phyloP scores from a whole-genome alignment of 805 yeast genomes.

The Nakazawaea peltata region DNA sequence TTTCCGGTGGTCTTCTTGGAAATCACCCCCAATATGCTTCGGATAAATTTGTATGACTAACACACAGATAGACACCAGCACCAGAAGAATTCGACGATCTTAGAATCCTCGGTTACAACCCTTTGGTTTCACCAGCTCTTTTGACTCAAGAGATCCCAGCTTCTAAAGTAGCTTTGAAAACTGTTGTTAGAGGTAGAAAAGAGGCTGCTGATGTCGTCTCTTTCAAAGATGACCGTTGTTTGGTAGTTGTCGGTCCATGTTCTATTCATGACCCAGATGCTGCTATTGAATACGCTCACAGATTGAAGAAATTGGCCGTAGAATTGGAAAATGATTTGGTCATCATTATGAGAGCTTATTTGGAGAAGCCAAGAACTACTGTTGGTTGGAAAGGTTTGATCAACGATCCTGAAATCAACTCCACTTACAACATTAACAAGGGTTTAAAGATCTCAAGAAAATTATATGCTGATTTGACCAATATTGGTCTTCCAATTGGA shows the following conservation, averaged over 20 bases:
- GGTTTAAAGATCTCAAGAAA: conserved; percentile 85
- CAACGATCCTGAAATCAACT: conserved; percentile 93
- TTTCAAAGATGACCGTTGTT: conserved; percentile 73
- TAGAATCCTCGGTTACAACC: conserved; percentile 85
- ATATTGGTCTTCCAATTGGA: conserved; percentile 82
- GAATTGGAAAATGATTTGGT: conserved; percentile 71
- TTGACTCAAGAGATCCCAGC: conserved; percentile 81
- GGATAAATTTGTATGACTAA: background rate
- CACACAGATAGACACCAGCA: conserved; percentile 31
- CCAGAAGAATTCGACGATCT: conserved; percentile 70
- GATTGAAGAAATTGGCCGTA: conserved; percentile 58
- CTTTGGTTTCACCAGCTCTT: conserved; percentile 87
- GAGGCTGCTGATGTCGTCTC: conserved; percentile 69
- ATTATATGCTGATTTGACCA: conserved; percentile 75
- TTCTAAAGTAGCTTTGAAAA: conserved; percentile 40
- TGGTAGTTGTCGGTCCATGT: conserved; percentile 94
- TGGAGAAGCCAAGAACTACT: conserved; percentile 97
- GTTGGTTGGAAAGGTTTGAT: conserved; percentile 99
- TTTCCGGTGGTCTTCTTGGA: too few species aligned
- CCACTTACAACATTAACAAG: conserved; percentile 88
- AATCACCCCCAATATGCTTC: background rate
- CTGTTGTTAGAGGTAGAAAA: conserved; percentile 70
- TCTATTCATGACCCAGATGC: conserved; percentile 89
- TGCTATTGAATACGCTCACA: conserved; percentile 79
- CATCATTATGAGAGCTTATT: conserved; percentile 93